Percentiles rank a stretch among this genome's conserved stretches.
Conservation (phyloP, 768 basidiomycete species). For the Phanerodontia chrysosporium region DNA sequence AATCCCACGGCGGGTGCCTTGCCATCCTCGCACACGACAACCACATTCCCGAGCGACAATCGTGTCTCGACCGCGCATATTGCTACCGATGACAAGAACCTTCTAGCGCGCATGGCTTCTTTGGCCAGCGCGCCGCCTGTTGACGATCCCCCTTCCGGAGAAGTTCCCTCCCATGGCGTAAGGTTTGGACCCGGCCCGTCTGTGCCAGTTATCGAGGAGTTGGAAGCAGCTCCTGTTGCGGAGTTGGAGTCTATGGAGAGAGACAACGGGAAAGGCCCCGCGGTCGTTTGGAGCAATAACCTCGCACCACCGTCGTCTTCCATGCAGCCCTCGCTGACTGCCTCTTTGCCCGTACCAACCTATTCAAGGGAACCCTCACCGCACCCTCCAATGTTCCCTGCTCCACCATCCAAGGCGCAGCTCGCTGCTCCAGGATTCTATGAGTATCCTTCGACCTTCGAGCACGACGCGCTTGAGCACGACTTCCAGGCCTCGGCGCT, state of each 20-base stretch:
- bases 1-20: not conserved
- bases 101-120: constrained; percentile 28
- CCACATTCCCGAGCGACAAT: not conserved
- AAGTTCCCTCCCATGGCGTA: not conserved
- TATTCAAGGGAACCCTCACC: constrained; percentile 14
- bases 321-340: not conserved
- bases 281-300: not conserved
- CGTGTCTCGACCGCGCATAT: constrained; percentile 20
- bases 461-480: constrained; percentile 21
- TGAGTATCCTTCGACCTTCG: constrained; percentile 25
- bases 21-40: not conserved
- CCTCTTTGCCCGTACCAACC: constrained; percentile 8
- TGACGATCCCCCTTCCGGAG: not conserved
- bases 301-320: not conserved
- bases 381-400: constrained; percentile 16
- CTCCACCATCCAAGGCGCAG: constrained; percentile 21
- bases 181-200: not conserved
- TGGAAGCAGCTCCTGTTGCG: constrained; percentile 4
- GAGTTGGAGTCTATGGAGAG: constrained; percentile 6
- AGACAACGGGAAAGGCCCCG: not conserved
- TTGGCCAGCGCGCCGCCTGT: constrained; percentile 23
- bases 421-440: constrained; percentile 22
- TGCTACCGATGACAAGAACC: constrained; percentile 33
- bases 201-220: constrained; percentile 18
- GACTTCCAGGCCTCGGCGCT: constrained; percentile 19